Percentiles rank a stretch among this genome's conserved stretches.
These are phyloP conservation scores for Thalassiosira livingstoniorum DNA, from an alignment of 352 stramenopile genomes.

Conservation along the genomic window DNA sequence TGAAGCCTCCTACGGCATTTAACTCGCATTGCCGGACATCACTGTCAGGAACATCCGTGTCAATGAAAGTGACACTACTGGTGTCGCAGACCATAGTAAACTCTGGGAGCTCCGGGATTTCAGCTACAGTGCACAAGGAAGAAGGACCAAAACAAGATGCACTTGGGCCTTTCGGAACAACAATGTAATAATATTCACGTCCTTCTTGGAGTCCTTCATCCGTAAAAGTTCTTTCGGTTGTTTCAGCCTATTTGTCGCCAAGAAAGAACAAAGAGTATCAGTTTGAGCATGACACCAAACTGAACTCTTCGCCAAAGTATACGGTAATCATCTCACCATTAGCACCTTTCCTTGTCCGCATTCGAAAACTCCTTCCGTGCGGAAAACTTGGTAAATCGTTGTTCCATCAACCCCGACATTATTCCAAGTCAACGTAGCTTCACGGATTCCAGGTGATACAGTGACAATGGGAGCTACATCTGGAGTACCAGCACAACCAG, in stretches of 20 bases:
- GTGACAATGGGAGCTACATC: neutral
- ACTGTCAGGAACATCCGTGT: neutral
- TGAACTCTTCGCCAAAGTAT: too few relatives aligned
- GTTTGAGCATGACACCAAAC: too few relatives aligned
- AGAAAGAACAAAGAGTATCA: too few relatives aligned
- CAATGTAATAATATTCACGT: conserved; percentile 33
- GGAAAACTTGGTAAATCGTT: conserved; percentile 13
- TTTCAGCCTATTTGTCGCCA: too few relatives aligned
- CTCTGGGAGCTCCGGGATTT: neutral
- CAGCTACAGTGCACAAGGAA: neutral
- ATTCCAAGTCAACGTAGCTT: conserved; percentile 5
- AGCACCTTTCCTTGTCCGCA: conserved; percentile 22
- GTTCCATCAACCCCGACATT: neutral
- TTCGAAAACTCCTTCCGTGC: conserved; percentile 21
- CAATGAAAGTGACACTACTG: neutral
- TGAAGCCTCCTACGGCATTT: neutral
- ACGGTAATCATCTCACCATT: neutral
- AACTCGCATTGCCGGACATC: neutral
- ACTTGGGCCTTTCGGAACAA: conserved; percentile 11
- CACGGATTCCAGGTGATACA: neutral
- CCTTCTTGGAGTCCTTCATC: conserved; percentile 13
- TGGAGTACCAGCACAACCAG: conserved; percentile 8
- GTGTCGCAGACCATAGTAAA: conserved; percentile 6
- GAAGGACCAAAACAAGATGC: conserved; percentile 12
- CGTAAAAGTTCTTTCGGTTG: conserved; percentile 1